Evolutionary conservation across 306 rosid species (phyloP), one percentile per base, ranked within the genome.

Genomic region (Dalbergia cultrata): DNA sequence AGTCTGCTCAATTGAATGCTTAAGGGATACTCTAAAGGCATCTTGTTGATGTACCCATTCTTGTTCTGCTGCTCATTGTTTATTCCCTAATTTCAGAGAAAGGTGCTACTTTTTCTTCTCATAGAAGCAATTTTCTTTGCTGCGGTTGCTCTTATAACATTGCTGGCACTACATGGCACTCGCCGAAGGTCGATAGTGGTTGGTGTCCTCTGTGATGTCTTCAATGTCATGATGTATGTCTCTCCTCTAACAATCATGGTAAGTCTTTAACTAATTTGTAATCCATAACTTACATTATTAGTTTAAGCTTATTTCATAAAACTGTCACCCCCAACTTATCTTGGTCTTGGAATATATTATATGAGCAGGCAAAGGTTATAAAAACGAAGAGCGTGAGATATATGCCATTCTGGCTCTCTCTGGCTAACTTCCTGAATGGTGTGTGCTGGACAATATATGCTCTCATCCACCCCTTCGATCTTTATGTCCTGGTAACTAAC

Each of bases 391-490:
- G 97, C 8, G 97, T 91, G 45, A 77, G 87, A 16, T 95, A 81
- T 80, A 95, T 92, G 97, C 97, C 97, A 10, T 89, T 92, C 56
- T 79, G 74, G 79, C 97, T 95, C 9, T 92, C 97, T 5, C 0
- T 91, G 19, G 13, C 98, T 18, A 90, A 89, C 83, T 90, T 91
- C 61, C 84, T 85, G 8, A 92, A 92, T 82, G 98, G 97, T 34
- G 5, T 34, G 43, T 14, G 72, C n/a, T 95, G 98, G 97, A 91
- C 97, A 11, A 56, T 89, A 8, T 95, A 91, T 86, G 92, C 97
- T 60, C 90, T 94, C 52, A 83, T 94, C 83, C 79, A 84, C 44
- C 89, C 87, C 2, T 68, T 90, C 0, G 98, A 94, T 64, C 37
- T 85, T 76, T 92, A 62, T 54, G 45, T 94, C 6, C 63, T 94